phyloP scores from a whole-genome alignment of 768 basidiomycete species.

The Albatrellus ellisii region DNA sequence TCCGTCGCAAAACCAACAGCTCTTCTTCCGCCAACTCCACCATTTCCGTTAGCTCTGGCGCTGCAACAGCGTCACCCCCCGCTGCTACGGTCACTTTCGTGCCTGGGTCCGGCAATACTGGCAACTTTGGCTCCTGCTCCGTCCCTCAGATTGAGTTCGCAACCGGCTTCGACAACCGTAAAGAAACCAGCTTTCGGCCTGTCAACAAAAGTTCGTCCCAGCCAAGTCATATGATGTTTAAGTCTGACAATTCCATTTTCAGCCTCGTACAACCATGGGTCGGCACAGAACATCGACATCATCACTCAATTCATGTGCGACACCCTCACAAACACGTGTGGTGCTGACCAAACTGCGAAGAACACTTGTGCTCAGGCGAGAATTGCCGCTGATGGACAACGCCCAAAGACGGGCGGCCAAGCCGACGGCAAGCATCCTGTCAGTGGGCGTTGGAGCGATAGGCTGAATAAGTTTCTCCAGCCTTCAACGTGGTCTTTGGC shows the following conservation, averaged over 20 bases:
- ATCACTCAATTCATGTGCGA: constrained; percentile 45
- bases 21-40: too few relatives aligned
- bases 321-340: constrained; percentile 33
- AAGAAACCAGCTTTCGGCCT: constrained; percentile 42
- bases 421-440: not conserved
- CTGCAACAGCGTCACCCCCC: not conserved
- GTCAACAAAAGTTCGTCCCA: constrained; percentile 27
- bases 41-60: too few relatives aligned
- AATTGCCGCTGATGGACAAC: constrained; percentile 28
- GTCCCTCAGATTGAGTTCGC: constrained; percentile 43
- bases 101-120: too few relatives aligned
- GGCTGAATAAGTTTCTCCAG: constrained; percentile 8
- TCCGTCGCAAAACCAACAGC: too few relatives aligned
- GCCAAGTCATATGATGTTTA: not conserved
- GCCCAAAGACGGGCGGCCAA: constrained; percentile 22
- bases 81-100: not conserved
- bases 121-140: constrained; percentile 43
- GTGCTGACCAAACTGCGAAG: constrained; percentile 33
- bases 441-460: too few relatives aligned
- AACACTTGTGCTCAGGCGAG: constrained; percentile 27
- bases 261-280: constrained; percentile 9
- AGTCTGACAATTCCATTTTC: too few relatives aligned
- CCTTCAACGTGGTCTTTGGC: constrained; percentile 46
- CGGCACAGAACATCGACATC: constrained; percentile 22
- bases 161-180: constrained; percentile 38